These are phyloP conservation scores for Nectriaceae sp. DNA, from an alignment of 2,329 filamentous ascomycete genomes.

Conservation along the genomic window DNA sequence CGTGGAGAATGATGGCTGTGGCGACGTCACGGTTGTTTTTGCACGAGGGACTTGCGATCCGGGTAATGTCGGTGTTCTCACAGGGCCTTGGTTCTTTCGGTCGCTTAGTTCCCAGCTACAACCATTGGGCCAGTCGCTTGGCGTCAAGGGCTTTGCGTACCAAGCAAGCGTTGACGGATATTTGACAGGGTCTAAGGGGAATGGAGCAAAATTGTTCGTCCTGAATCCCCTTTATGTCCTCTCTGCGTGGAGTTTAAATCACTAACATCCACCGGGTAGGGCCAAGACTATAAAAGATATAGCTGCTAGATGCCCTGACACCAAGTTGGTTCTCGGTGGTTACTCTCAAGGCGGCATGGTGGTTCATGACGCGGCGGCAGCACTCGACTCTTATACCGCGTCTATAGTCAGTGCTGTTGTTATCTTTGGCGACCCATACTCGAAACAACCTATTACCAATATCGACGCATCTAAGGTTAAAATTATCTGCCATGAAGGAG, in stretches of 20 bases:
- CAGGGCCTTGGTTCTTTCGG: constrained; percentile 29
- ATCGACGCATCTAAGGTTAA: constrained; percentile 21
- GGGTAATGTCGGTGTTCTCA: constrained; percentile 32
- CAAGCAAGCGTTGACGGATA: constrained; percentile 30
- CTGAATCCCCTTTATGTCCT: no score
- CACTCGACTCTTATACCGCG: constrained; percentile 23
- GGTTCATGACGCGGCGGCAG: constrained; percentile 27
- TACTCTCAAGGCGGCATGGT: constrained; percentile 33
- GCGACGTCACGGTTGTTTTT: constrained; percentile 31
- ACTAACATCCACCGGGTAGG: constrained; percentile 25
- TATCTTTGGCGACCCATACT: constrained; percentile 33
- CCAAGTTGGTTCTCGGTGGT: constrained; percentile 28
- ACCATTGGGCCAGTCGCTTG: constrained; percentile 16
- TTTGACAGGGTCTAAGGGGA: constrained; percentile 18
- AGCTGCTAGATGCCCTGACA: constrained; percentile 26
- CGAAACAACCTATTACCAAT: constrained; percentile 22
- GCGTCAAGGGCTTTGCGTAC: constrained; percentile 30
- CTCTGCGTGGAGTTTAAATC: no score
- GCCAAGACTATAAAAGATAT: constrained; percentile 35
- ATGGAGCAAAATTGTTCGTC: constrained; percentile 25
- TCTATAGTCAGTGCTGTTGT: constrained; percentile 31
- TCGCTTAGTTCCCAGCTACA: constrained; percentile 12
- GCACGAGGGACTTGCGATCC: constrained; percentile 33
- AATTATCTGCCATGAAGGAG: constrained; percentile 28
- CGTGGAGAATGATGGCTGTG: constrained; percentile 18